Evolutionary conservation across 768 basidiomycete genomes (phyloP), one percentile per base, ranked within the genome.

Genomic region (Russula foetens): DNA sequence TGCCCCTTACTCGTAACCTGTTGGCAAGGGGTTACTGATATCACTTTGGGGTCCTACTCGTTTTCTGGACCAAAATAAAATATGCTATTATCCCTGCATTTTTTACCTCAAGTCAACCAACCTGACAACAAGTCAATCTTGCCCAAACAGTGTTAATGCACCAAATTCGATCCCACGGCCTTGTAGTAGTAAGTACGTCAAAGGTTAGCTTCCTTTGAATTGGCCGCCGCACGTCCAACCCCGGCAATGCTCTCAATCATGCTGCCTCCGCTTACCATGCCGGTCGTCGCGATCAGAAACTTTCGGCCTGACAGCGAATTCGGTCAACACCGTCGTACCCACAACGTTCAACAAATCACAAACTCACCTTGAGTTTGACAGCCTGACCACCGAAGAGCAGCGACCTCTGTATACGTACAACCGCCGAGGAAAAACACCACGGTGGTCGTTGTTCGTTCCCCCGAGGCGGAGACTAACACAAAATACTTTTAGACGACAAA

Each of bases 401-500:
- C 87, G 60, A 98, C 93, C 75, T 98, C 97, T 9, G 96, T 96
- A 67, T 91, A 97, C 14, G 97, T 99, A 71, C 94, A 94, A 4
- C 96, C 97, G 28, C 97, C 97, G 33, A 98, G 74, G 82, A 98
- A 98, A 75, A 98, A 97, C 11, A 99, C 90, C 19, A 96, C 82
- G 2, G 93, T 96, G 6, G 88, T 96, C 8, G 84, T 89, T 2
- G 81, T 75, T 67, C 81, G 80, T 62, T 86, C 88, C 52, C 76
- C 77, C 1, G 79, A 71, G 60, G 31, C 26, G n/a, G 59, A 46
- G 17, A 43, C 53, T 61, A 29, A 15, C 28, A 35, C 4, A 15
- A 49, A 55, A 15, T 41, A 26, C 26, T 3, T 50, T 44, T 23
- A 56, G 21, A 49, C 26, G 44, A 52, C 33, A 9, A 21, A 44